Percentiles rank a stretch among this genome's conserved stretches.
Conservation (phyloP, 306 rosid species). For the Fragaria vesca region DNA sequence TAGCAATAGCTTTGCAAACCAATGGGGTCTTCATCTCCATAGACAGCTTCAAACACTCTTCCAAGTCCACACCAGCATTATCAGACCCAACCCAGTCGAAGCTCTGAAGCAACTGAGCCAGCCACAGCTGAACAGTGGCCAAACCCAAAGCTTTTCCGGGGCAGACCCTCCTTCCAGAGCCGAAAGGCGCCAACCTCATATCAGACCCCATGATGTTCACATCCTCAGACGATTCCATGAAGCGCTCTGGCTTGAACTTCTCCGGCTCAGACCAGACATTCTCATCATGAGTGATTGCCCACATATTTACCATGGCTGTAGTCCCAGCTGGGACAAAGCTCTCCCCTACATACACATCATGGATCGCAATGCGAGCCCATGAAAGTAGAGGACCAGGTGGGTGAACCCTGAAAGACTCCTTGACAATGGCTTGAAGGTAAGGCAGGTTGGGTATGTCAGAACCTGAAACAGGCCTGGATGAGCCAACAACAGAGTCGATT, state of each 20-base stretch:
- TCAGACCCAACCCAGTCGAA: slow-evolving; percentile 29
- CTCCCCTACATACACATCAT: slow-evolving; percentile 27
- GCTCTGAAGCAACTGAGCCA: slow-evolving; percentile 35
- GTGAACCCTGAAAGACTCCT: slow-evolving; percentile 44
- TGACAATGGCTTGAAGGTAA: slow-evolving; percentile 38
- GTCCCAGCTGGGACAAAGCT: slow-evolving; percentile 38
- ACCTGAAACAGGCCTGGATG: slow-evolving; percentile 16
- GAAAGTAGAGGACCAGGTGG: slow-evolving; percentile 53
- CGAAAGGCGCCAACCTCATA: slow-evolving; percentile 46
- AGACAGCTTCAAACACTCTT: slow-evolving; percentile 41
- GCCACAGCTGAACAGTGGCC: slow-evolving; percentile 42
- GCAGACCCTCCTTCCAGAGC: slow-evolving; percentile 48
- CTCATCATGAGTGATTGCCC: slow-evolving; percentile 46
- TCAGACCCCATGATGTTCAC: slow-evolving; percentile 33
- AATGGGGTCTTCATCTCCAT: slow-evolving; percentile 43
- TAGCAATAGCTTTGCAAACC: slow-evolving; percentile 34
- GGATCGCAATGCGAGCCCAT: slow-evolving; percentile 45
- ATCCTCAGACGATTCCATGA: slow-evolving; percentile 24
- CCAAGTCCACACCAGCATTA: slow-evolving; percentile 19
- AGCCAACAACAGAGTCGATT: slow-evolving; percentile 28
- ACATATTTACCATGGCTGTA: slow-evolving; percentile 55
- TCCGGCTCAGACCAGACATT: slow-evolving; percentile 35
- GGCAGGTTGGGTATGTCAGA: slow-evolving; percentile 36
- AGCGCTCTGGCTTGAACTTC: slow-evolving; percentile 38
- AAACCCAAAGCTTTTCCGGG: slow-evolving; percentile 45